Evolutionary conservation across 495 filamentous ascomycete genomes (phyloP).

Genomic region (Geoglossum glabrum): DNA sequence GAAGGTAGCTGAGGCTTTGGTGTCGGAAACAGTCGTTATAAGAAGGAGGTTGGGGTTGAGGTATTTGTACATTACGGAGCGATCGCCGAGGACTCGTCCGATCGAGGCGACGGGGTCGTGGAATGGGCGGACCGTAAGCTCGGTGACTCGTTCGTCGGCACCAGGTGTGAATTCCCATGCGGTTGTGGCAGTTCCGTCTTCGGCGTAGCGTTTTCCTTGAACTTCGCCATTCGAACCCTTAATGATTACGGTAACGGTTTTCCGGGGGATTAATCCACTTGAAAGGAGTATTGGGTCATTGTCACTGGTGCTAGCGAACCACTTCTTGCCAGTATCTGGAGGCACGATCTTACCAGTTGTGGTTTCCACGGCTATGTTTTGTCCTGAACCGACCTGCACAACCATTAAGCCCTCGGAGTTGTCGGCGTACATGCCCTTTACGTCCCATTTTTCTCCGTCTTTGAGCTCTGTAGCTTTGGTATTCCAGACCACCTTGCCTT

Average conservation of each 20-base stretch:
- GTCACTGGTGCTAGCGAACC: not conserved
- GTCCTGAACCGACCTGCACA: slow-evolving; percentile 14
- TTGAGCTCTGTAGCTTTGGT: slow-evolving; percentile 35
- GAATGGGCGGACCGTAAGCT: slow-evolving; percentile 41
- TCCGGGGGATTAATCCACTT: not conserved
- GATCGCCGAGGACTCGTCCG: slow-evolving; percentile 75
- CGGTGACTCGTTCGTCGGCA: slow-evolving; percentile 41
- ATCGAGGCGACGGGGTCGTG: slow-evolving; percentile 90
- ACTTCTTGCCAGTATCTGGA: not conserved
- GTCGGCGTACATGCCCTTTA: slow-evolving; percentile 43
- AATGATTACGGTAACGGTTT: slow-evolving; percentile 25
- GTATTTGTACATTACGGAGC: slow-evolving; percentile 92
- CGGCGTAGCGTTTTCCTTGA: slow-evolving; percentile 34
- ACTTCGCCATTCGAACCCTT: slow-evolving; percentile 37
- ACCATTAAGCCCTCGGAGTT: slow-evolving; percentile 28
- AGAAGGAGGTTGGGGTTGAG: slow-evolving; percentile 74
- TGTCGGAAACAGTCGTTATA: slow-evolving; percentile 45
- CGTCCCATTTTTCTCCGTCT: slow-evolving; percentile 36
- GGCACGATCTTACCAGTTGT: slow-evolving; percentile 27
- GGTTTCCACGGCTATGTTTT: slow-evolving; percentile 26
- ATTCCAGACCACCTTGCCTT: slow-evolving; percentile 59
- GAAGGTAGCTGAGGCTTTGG: slow-evolving; percentile 36
- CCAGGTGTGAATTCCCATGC: slow-evolving; percentile 61
- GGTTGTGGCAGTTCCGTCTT: slow-evolving; percentile 19
- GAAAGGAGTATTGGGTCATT: not conserved